Evolutionary conservation across 139 green algal species (phyloP), one percentile per base, ranked within the genome.

Genomic region (Trebouxia sp.): DNA sequence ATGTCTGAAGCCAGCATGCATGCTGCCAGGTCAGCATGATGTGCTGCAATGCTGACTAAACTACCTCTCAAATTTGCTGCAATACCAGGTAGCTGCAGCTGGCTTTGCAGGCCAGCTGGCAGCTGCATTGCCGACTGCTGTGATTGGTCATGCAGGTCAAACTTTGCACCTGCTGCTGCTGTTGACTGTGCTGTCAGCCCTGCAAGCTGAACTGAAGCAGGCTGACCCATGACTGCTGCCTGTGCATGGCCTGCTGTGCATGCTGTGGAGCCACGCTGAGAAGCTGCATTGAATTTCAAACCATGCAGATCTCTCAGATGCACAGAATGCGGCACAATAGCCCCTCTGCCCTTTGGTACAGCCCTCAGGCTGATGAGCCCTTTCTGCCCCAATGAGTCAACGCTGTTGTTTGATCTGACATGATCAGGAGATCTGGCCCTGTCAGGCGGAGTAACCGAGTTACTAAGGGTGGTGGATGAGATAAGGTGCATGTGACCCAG

Each of bases 81-180:
- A n/a, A n/a, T n/a, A n/a, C n/a, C n/a, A n/a, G n/a, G n/a, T n/a
- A n/a, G n/a, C n/a, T n/a, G n/a, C n/a, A n/a, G n/a, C n/a, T n/a
- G n/a, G n/a, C n/a, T n/a, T 30, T 1, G 15, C 35, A 45, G 11
- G 8, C 32, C 32, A 22, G 62, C 35, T 30, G 35, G 11, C 32
- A 43, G 62, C 62, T 72, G 62, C 62, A 41, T 22, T 0, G 32
- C 35, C 32, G 43, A 35, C 32, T 42, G 42, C 35, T 72, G 62
- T 28, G 62, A 45, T 14, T 28, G 62, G 62, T 72, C 32, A 30
- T 72, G 43, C 14, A 72, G 62, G 35, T 72, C 62, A 72, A 72
- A 43, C 6, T 3, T 37, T 26, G 32, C 62, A 26, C 28, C 32
- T 9, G n/a, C 62, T n/a, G 62, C 8, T 30, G n/a, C 37, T 15